These are phyloP conservation scores for Chaetomiaceae sp. DNA, from an alignment of 2,329 filamentous ascomycete genomes.

Conservation along the genomic window DNA sequence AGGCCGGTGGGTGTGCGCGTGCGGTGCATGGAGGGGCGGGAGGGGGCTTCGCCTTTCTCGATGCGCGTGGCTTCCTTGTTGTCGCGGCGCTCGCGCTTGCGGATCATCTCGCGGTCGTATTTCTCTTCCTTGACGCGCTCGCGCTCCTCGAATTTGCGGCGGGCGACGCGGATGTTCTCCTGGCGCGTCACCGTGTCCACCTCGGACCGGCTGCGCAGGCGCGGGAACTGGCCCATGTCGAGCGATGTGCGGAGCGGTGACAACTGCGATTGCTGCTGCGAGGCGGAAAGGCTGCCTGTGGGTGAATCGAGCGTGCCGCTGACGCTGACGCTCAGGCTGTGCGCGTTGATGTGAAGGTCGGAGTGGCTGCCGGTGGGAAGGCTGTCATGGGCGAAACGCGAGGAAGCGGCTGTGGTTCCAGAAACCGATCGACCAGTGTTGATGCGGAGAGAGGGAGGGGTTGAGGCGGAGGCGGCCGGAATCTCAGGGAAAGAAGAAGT, in stretches of 20 bases:
- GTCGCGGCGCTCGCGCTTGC: conserved; percentile 53
- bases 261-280: conserved; percentile 23
- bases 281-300: conserved; percentile 22
- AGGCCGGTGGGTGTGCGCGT: conserved; percentile 21
- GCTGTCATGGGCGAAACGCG: conserved; percentile 39
- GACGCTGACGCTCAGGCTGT: conserved; percentile 20
- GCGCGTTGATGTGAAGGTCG: conserved; percentile 38
- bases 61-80: conserved; percentile 48
- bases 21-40: conserved; percentile 6
- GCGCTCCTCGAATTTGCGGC: conserved; percentile 57
- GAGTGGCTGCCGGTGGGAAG: conserved; percentile 32
- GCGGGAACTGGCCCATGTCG: conserved; percentile 46
- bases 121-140: conserved; percentile 58
- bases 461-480: conserved; percentile 25
- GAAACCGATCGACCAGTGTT: conserved; percentile 29
- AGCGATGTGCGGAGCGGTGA: conserved; percentile 54
- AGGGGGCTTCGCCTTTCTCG: conserved; percentile 38
- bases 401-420: conserved; percentile 30
- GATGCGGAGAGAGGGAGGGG: conserved; percentile 31
- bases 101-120: conserved; percentile 52
- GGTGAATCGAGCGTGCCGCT: conserved; percentile 30
- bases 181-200: conserved; percentile 48
- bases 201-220: conserved; percentile 55
- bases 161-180: conserved; percentile 54
- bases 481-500: conserved; percentile 37